Evolutionary conservation across 805 yeast genomes (phyloP).

Genomic region (Kockiozyma suomiensis): DNA sequence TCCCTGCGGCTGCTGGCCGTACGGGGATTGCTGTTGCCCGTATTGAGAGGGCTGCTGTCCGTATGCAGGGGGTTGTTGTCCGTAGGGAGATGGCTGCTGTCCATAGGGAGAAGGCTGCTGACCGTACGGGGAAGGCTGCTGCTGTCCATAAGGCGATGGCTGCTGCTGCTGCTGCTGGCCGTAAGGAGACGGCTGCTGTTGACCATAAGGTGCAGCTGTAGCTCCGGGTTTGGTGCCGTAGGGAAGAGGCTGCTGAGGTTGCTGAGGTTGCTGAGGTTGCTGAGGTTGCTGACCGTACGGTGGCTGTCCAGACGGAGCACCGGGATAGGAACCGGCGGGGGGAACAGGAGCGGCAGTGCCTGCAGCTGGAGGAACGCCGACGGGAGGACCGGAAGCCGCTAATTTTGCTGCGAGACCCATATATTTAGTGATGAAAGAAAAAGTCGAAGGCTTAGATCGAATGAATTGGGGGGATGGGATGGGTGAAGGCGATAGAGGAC

Average conservation of each 20-base stretch:
- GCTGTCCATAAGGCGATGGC: constrained; percentile 18
- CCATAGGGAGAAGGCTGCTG: constrained; percentile 23
- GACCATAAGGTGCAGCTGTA: constrained; percentile 22
- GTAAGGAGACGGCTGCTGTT: constrained; percentile 21
- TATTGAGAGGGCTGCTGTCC: constrained; percentile 23
- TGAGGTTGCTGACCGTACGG: constrained; percentile 21
- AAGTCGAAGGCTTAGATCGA: neutral
- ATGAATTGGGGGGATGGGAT: neutral
- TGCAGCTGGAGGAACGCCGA: constrained; percentile 2
- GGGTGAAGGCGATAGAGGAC: neutral
- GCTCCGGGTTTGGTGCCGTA: constrained; percentile 17
- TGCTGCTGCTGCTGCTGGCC: constrained; percentile 13
- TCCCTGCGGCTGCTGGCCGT: constrained; percentile 9
- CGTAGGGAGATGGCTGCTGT: constrained; percentile 25
- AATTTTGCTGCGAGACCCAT: constrained; percentile 42
- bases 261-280: constrained; percentile 20
- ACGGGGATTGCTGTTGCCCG: constrained; percentile 12
- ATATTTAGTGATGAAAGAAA: too few species aligned
- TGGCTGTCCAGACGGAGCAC: constrained; percentile 19
- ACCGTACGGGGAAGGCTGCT: constrained; percentile 23
- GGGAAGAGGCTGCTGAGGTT: neutral
- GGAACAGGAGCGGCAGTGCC: constrained; percentile 5
- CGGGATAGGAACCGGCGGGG: constrained; percentile 14
- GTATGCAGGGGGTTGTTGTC: constrained; percentile 18
- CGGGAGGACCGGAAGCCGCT: constrained; percentile 25